A percentile compares a stretch with the other conserved stretches of the same genome.
These are phyloP conservation scores for Trifolium pratense DNA, from an alignment of 306 rosid genomes.

Conservation along the genomic window DNA sequence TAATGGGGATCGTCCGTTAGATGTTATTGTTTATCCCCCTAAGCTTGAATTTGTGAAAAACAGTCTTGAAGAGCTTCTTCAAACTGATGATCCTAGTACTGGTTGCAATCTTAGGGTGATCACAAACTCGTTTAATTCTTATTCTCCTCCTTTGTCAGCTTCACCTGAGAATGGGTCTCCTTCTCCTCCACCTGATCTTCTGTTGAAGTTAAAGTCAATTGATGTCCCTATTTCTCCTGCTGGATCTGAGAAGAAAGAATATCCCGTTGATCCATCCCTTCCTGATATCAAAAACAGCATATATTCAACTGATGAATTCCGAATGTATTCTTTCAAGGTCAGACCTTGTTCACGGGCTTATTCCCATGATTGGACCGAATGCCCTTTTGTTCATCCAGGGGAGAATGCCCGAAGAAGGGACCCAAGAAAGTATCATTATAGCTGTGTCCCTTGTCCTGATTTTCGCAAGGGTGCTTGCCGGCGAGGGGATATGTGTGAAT, in stretches of 20 bases:
- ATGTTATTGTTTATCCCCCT: conserved; percentile 70
- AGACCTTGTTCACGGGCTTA: conserved; percentile 93
- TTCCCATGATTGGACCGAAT: conserved; percentile 98
- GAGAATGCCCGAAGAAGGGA: conserved; percentile 98
- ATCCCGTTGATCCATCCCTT: conserved; percentile 87
- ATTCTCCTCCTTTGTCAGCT: conserved; percentile 67
- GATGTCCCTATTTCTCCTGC: conserved; percentile 55
- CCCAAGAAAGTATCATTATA: conserved; percentile 91
- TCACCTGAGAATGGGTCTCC: conserved; percentile 76
- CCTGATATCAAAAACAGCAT: conserved; percentile 96
- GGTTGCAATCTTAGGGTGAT: conserved; percentile 58
- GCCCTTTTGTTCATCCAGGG: conserved; percentile 97
- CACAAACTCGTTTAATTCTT: conserved; percentile 47
- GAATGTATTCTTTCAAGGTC: conserved; percentile 97
- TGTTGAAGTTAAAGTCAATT: conserved; percentile 57
- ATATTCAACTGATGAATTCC: conserved; percentile 89
- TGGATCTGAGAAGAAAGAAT: conserved; percentile 86
- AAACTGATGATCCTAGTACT: conserved; percentile 52
- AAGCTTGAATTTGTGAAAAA: conserved; percentile 56
- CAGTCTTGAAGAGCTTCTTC: conserved; percentile 73
- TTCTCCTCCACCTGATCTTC: conserved; percentile 60
- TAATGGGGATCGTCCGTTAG: conserved; percentile 70
- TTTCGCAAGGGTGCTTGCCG: conserved; percentile 95
- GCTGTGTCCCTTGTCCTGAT: conserved; percentile 96
- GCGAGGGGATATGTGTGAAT: conserved; percentile 95